Evolutionary conservation across 768 basidiomycete genomes (phyloP).

Genomic region (Leccinum rimulosum): DNA sequence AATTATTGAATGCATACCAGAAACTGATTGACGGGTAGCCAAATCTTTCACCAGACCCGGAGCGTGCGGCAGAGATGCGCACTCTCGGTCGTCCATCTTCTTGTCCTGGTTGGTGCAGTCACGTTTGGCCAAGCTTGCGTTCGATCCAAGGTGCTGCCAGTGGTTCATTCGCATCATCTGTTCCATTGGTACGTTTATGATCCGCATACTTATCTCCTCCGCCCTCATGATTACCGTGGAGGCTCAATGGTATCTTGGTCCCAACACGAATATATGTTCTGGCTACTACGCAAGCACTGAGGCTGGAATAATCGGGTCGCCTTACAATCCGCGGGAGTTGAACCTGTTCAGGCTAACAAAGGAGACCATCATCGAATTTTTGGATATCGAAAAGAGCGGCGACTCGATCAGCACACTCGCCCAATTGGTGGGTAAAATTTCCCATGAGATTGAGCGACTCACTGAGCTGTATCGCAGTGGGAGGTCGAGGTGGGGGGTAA

Average conservation of each 20-base stretch:
- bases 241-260: constrained; percentile 16
- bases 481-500: constrained; percentile 10
- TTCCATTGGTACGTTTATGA: constrained; percentile 9
- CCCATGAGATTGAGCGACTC: not conserved
- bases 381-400: constrained; percentile 9
- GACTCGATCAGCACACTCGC: not conserved
- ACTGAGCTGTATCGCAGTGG: constrained; percentile 15
- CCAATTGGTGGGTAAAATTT: constrained; percentile 1
- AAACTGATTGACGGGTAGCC: not conserved
- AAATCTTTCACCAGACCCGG: constrained; percentile 6
- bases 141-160: constrained; percentile 8
- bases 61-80: constrained; percentile 10
- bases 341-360: constrained; percentile 6
- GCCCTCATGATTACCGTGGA: not conserved
- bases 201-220: too few relatives aligned
- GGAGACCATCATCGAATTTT: constrained; percentile 11
- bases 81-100: constrained; percentile 14
- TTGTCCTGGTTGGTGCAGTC: constrained; percentile 13
- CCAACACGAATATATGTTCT: not conserved
- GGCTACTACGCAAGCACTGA: constrained; percentile 8
- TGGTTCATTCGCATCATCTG: constrained; percentile 11
- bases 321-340: constrained; percentile 6
- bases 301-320: not conserved
- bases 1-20: not conserved
- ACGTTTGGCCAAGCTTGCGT: constrained; percentile 11